Conservation (phyloP, 495 filamentous ascomycete genomes). For the Aspergillus bertholletiae region DNA sequence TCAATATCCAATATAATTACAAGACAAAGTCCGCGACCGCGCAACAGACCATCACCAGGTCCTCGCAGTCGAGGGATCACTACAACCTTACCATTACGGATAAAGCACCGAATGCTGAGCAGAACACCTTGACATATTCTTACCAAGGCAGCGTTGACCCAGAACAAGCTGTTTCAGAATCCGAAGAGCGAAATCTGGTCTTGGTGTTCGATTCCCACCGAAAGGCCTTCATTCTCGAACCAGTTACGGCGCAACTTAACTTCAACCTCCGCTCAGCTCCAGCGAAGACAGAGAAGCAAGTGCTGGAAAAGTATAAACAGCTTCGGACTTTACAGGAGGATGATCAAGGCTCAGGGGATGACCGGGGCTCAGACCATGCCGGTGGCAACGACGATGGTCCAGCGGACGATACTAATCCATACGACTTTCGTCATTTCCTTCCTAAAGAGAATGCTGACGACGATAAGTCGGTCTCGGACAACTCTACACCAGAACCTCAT, state of each 20-base stretch:
- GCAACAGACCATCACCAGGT: constrained; percentile 39
- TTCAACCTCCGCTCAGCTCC: constrained; percentile 55
- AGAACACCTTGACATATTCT: constrained; percentile 38
- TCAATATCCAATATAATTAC: constrained; percentile 52
- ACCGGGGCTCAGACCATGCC: constrained; percentile 34
- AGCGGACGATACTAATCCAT: constrained; percentile 53
- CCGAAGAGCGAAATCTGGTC: constrained; percentile 38
- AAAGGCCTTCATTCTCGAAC: constrained; percentile 50
- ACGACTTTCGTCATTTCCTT: constrained; percentile 58
- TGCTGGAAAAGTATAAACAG: constrained; percentile 44
- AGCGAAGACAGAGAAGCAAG: constrained; percentile 41
- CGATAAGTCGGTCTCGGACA: constrained; percentile 31
- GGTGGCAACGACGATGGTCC: constrained; percentile 41
- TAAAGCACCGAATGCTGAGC: constrained; percentile 40
- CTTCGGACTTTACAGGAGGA: constrained; percentile 41
- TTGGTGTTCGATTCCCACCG: constrained; percentile 51
- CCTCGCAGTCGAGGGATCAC: constrained; percentile 32
- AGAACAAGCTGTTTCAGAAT: constrained; percentile 17
- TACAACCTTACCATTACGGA: constrained; percentile 51
- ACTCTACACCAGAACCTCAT: constrained; percentile 37
- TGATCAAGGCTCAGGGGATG: constrained; percentile 35
- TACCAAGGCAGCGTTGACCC: constrained; percentile 51
- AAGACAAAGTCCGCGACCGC: constrained; percentile 46
- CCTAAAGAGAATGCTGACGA: constrained; percentile 33
- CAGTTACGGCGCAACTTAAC: constrained; percentile 47